These are phyloP conservation scores for Elaeagnus macrophylla DNA, from an alignment of 306 rosid species.

Conservation along the genomic window DNA sequence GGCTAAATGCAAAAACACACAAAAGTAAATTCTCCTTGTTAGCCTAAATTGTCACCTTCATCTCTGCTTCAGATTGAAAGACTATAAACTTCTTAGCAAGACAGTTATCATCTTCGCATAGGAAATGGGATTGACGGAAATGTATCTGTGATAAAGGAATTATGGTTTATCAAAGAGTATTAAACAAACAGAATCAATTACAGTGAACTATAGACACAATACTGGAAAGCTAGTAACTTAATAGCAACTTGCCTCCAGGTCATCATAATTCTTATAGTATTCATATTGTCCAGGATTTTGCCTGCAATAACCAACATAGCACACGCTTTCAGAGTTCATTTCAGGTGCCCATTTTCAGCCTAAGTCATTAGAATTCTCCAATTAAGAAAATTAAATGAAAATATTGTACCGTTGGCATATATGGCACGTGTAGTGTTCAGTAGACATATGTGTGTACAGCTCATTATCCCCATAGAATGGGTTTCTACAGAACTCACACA, in stretches of 20 bases:
- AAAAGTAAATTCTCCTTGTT: constrained; percentile 6
- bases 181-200: not conserved
- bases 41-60: constrained; percentile 58
- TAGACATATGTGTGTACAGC: constrained; percentile 78
- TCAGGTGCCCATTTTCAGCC: too few species aligned
- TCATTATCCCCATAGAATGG: constrained; percentile 94
- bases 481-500: constrained; percentile 78
- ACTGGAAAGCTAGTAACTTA: not conserved
- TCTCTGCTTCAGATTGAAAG: constrained; percentile 72
- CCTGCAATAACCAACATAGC: constrained; percentile 38
- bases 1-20: constrained; percentile 1
- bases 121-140: constrained; percentile 80
- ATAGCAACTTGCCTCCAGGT: constrained; percentile 70
- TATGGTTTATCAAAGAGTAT: not conserved
- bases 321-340: too few species aligned
- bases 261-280: constrained; percentile 81
- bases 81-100: constrained; percentile 81
- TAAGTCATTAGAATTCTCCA: not conserved
- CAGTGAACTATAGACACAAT: not conserved
- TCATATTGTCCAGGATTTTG: constrained; percentile 82
- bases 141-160: constrained; percentile 48
- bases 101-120: constrained; percentile 94
- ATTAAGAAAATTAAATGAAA: not conserved
- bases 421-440: constrained; percentile 91
- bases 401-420: constrained; percentile 73